Evolutionary conservation across 305 asterid species (phyloP), one percentile per base, ranked within the genome.

Genomic region (Solanum hybrid): DNA sequence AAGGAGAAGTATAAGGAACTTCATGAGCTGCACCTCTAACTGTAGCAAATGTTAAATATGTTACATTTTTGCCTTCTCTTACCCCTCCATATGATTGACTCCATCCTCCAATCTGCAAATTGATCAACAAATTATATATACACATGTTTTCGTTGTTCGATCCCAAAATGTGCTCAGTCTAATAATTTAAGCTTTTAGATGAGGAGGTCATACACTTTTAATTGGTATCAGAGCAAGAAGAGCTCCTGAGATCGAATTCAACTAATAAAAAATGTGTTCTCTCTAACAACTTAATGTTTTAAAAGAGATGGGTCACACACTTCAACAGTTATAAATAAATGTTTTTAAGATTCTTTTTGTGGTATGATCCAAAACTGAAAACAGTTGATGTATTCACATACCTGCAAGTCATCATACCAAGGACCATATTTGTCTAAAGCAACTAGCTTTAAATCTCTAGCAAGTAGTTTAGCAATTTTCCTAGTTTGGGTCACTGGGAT

Each of bases 401-500:
- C 93, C 92, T 91, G 91, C 65, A 20, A 14, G 22, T 90, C 91
- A 89, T 90, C 91, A n/a, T 89, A 91, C 93, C 93, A 91, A 45
- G 92, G 91, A 79, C 93, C 89, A 82, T 91, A 90, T 39, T 57
- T 81, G 20, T 33, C 73, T 5, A 90, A 87, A 36, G 89, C 87
- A 37, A 34, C 79, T 33, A 91, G 91, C 77, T 89, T 78, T 26
- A 86, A 9, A 31, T 90, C 89, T 51, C 24, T 36, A 72, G 91
- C 93, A 45, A 91, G 38, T 24, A 86, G 34, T 27, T 86, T 85
- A 13, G 92, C 89, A 22, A 91, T 86, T 31, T 45, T 72, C 36
- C 92, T 32, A 2, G 93, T 91, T 57, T 90, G 91, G 4, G 91
- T 86, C 15, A 90, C 72, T 4, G 92, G 92, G 57, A 90, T 12